Evolutionary conservation across 257 asterid genomes (phyloP).

Genomic region (Lantana camara): DNA sequence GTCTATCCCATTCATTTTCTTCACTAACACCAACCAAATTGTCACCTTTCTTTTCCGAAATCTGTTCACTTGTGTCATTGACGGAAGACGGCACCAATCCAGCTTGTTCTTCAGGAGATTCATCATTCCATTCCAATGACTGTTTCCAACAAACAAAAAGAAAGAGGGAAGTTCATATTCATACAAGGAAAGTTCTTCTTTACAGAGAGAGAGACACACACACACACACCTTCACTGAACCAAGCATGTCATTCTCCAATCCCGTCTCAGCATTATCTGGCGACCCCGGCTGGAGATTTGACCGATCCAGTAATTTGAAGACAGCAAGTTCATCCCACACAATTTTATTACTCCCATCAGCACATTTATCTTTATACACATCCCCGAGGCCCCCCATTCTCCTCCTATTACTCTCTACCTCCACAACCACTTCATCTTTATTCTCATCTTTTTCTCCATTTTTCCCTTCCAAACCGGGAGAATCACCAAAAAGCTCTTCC

Average conservation of each 20-base stretch:
- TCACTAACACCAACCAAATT: constrained; percentile 48
- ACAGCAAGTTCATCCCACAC: constrained; percentile 91
- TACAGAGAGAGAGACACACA: constrained; percentile 48
- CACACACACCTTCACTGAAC: constrained; percentile 88
- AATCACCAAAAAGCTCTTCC: constrained; percentile 89
- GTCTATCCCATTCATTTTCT: constrained; percentile 97
- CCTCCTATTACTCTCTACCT: constrained; percentile 63
- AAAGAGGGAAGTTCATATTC: background rate
- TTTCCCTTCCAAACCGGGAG: constrained; percentile 48
- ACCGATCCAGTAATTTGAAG: constrained; percentile 86
- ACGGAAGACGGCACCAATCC: constrained; percentile 46
- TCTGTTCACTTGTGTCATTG: constrained; percentile 49
- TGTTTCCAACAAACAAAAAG: constrained; percentile 28
- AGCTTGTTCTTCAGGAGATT: constrained; percentile 71
- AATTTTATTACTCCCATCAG: constrained; percentile 72
- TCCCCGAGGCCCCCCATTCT: constrained; percentile 94
- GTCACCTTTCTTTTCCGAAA: constrained; percentile 65
- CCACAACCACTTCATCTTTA: constrained; percentile 54
- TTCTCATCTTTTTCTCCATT: constrained; percentile 56
- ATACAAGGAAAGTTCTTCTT: background rate
- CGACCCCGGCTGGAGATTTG: constrained; percentile 68
- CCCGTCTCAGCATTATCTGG: constrained; percentile 77
- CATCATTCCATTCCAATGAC: constrained; percentile 94
- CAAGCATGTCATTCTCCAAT: constrained; percentile 88
- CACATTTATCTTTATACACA: constrained; percentile 89